These are phyloP conservation scores for Aspergillus affinis DNA, from an alignment of 495 filamentous ascomycete genomes.

Conservation along the genomic window DNA sequence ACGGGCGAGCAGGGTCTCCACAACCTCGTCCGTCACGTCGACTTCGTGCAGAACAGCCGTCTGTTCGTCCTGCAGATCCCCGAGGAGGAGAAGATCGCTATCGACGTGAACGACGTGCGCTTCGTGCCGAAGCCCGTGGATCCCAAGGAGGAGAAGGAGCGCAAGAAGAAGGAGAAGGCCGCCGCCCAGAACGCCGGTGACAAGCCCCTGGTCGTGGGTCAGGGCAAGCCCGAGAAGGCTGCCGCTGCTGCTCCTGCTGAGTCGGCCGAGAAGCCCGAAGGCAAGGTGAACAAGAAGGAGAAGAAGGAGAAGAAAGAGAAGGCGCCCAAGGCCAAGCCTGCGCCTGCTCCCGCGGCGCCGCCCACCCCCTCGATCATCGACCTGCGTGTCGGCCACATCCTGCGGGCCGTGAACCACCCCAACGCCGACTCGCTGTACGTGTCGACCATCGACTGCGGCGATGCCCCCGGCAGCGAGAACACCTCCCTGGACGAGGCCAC, in stretches of 20 bases:
- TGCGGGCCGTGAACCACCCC: constrained; percentile 91
- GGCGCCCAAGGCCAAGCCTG: constrained; percentile 63
- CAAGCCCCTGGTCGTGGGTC: constrained; percentile 37
- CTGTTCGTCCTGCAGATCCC: constrained; percentile 71
- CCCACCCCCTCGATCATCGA: constrained; percentile 86
- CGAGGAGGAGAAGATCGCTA: constrained; percentile 73
- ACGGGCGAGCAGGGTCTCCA: constrained; percentile 89
- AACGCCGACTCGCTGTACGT: constrained; percentile 96
- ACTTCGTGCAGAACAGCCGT: constrained; percentile 90
- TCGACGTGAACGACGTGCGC: constrained; percentile 77
- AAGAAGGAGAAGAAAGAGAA: constrained; percentile 90
- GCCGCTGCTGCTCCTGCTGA: constrained; percentile 27
- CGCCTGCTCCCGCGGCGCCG: constrained; percentile 64
- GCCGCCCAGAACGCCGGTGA: constrained; percentile 49
- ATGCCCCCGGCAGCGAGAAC: constrained; percentile 80
- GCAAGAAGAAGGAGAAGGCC: constrained; percentile 82
- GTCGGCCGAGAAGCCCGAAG: constrained; percentile 41
- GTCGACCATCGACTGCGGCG: constrained; percentile 94
- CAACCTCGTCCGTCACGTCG: constrained; percentile 86
- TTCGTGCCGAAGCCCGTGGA: constrained; percentile 80
- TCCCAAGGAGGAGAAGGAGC: constrained; percentile 85
- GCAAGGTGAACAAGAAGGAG: constrained; percentile 41
- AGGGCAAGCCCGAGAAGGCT: constrained; percentile 51
- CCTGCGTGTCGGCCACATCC: constrained; percentile 92
- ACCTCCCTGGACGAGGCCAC: constrained; percentile 74